Conservation (phyloP, 2,329 filamentous ascomycete genomes). For the Lizonia empirigonia region DNA sequence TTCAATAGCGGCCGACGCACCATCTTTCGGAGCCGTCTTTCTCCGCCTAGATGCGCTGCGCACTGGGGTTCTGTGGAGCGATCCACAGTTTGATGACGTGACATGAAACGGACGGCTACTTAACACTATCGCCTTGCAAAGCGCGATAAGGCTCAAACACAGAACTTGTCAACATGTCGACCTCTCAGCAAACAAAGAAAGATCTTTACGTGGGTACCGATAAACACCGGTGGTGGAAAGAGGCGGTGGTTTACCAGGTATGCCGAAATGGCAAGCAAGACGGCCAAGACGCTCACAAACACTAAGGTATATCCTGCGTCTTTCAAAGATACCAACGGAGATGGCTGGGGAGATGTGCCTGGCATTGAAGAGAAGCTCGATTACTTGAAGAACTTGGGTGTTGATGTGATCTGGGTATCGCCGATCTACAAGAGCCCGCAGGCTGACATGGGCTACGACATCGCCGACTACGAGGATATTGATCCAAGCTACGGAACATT, state of each 20-base stretch:
- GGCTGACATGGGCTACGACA: conserved; percentile 52
- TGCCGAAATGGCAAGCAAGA: not conserved
- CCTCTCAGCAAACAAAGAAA: conserved; percentile 14
- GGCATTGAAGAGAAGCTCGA: conserved; percentile 63
- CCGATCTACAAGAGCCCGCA: conserved; percentile 56
- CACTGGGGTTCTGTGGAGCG: conserved; percentile 10
- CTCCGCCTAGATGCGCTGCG: conserved; percentile 9
- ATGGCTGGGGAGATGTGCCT: conserved; percentile 62
- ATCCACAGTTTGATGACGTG: conserved; percentile 17
- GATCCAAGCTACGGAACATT: conserved; percentile 49
- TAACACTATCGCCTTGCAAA: not conserved
- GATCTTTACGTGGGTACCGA: conserved; percentile 41
- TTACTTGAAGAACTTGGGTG: conserved; percentile 58
- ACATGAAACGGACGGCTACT: conserved; percentile 1
- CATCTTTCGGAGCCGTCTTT: not conserved
- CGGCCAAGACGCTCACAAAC: not conserved
- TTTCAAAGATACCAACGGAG: conserved; percentile 63
- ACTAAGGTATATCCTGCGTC: conserved; percentile 62
- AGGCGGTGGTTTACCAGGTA: conserved; percentile 63
- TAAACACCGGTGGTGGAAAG: conserved; percentile 62
- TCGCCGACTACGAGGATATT: conserved; percentile 50
- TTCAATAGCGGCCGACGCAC: not conserved
- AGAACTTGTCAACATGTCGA: conserved; percentile 2
- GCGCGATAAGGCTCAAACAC: not conserved
- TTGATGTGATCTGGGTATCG: conserved; percentile 46